Evolutionary conservation across 345 rosid genomes (phyloP).

Genomic region (Punica granatum): DNA sequence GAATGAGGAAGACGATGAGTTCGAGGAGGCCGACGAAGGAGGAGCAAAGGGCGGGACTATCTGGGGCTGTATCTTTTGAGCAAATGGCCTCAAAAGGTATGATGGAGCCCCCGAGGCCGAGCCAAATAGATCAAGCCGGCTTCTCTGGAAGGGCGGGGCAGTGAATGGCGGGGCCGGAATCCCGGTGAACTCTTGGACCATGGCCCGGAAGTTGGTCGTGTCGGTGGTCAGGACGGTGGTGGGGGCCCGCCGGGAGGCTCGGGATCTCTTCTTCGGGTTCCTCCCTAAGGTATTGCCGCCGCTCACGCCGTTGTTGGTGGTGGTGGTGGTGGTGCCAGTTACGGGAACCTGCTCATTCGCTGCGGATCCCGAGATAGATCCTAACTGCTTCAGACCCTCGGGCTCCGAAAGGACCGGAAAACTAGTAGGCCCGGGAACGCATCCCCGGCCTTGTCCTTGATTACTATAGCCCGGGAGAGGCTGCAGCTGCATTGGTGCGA

Average conservation of each 20-base stretch:
- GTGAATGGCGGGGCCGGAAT: slow-evolving; percentile 86
- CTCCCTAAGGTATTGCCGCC: slow-evolving; percentile 21
- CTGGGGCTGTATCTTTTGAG: slow-evolving; percentile 13
- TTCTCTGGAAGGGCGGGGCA: slow-evolving; percentile 45
- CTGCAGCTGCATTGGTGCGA: slow-evolving; percentile 20
- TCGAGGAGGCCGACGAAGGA: slow-evolving; percentile 26
- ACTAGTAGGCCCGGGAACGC: neutral
- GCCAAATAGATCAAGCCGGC: slow-evolving; percentile 68
- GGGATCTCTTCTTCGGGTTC: slow-evolving; percentile 77
- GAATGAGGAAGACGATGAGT: slow-evolving; percentile 3
- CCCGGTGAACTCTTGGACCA: slow-evolving; percentile 98
- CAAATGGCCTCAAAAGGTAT: slow-evolving; percentile 24
- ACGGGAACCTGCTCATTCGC: neutral
- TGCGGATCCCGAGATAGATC: slow-evolving; percentile 7
- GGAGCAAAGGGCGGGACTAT: slow-evolving; percentile 19
- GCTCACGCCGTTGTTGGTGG: slow-evolving; percentile 19
- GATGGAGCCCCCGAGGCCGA: slow-evolving; percentile 27
- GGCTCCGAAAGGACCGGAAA: slow-evolving; percentile 1
- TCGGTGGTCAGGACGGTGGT: slow-evolving; percentile 88
- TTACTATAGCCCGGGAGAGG: slow-evolving; percentile 12
- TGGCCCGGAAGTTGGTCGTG: slow-evolving; percentile 85
- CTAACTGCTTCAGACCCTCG: slow-evolving; percentile 4
- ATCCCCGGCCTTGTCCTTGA: neutral
- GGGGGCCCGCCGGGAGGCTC: slow-evolving; percentile 92
- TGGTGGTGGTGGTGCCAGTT: slow-evolving; percentile 12